Conservation (phyloP, 75 land plant genomes). For the Gnetum montanum region DNA sequence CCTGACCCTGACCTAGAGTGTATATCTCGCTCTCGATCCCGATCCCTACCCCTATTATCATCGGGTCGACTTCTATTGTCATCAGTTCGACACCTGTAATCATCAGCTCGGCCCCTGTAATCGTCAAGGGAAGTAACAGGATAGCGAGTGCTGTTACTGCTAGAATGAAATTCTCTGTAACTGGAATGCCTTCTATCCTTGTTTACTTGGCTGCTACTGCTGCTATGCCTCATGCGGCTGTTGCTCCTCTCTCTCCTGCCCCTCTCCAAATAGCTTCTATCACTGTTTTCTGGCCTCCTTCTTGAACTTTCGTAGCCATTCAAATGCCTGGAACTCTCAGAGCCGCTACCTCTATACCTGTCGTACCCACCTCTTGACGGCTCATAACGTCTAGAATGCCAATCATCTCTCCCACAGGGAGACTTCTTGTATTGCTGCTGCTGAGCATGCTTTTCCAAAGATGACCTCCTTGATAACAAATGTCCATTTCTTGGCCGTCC, state of each 20-base stretch:
- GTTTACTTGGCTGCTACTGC: neutral
- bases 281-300: neutral
- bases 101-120: neutral
- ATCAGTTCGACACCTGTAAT: too few relatives aligned
- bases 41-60: too few relatives aligned
- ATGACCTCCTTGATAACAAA: too few relatives aligned
- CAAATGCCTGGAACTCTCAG: slow-evolving; percentile 2
- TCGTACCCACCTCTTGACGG: slow-evolving; percentile 13
- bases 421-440: slow-evolving; percentile 22
- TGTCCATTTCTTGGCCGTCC: too few relatives aligned
- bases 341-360: slow-evolving; percentile 13
- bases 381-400: slow-evolving; percentile 26
- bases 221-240: neutral
- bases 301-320: slow-evolving; percentile 22
- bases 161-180: slow-evolving; percentile 1
- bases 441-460: slow-evolving; percentile 13
- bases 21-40: too few relatives aligned
- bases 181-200: slow-evolving; percentile 2
- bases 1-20: slow-evolving; percentile 20
- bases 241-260: slow-evolving; percentile 6
- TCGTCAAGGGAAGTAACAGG: neutral
- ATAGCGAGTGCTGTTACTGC: too few relatives aligned
- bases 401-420: slow-evolving; percentile 19
- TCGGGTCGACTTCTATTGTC: too few relatives aligned
- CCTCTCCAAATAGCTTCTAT: slow-evolving; percentile 16